Evolutionary conservation across 495 filamentous ascomycete genomes (phyloP).

Genomic region (Niebla homalea): DNA sequence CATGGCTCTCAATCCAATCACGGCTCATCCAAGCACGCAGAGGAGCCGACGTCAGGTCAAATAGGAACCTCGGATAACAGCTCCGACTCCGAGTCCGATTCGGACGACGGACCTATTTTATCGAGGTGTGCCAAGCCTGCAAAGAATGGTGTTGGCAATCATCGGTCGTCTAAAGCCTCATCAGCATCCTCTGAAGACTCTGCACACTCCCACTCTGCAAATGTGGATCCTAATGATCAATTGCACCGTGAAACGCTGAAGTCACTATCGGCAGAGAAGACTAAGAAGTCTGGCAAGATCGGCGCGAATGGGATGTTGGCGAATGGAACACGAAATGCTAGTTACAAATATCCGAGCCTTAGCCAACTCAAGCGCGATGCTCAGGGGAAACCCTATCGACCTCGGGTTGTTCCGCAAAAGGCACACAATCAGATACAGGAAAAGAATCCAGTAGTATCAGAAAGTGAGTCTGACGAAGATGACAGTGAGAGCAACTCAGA

Average conservation of each 20-base stretch:
- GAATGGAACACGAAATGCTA: constrained; percentile 3
- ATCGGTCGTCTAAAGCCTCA: neutral
- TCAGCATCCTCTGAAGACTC: neutral
- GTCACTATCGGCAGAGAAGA: neutral
- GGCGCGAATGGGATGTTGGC: neutral
- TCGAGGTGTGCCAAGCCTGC: neutral
- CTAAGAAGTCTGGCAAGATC: neutral
- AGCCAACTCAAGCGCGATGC: neutral
- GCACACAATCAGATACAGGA: neutral
- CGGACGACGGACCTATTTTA: neutral
- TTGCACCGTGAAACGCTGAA: neutral
- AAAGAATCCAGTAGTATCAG: neutral
- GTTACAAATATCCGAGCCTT: constrained; percentile 9
- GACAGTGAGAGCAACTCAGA: neutral
- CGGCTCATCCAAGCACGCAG: neutral
- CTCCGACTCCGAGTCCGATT: neutral
- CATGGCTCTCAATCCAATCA: neutral
- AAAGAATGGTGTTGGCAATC: neutral
- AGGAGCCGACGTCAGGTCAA: constrained; percentile 1
- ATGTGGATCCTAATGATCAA: neutral
- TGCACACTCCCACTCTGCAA: neutral
- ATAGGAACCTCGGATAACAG: neutral
- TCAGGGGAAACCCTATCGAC: neutral
- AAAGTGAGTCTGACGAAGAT: neutral
- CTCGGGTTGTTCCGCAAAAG: neutral